Evolutionary conservation across 2,329 filamentous ascomycete genomes (phyloP), one percentile per base, ranked within the genome.

Genomic region (Mycosphaerella sp.): DNA sequence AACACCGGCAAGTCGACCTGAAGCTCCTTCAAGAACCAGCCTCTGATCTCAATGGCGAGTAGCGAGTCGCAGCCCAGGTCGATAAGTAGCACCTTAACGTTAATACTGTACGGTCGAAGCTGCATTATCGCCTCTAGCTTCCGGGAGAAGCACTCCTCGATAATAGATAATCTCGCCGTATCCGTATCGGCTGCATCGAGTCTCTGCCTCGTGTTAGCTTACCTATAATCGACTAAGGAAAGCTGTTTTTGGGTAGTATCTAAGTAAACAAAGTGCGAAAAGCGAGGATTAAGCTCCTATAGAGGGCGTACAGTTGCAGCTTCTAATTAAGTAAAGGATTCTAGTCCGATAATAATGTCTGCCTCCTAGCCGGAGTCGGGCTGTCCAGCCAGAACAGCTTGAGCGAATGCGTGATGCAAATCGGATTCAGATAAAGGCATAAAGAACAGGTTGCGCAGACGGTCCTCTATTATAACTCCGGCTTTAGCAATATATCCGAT

Each of bases 1-100:
- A 41, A 13, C 9, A 41, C 14, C 39, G 39, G 39, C 6, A 41
- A 14, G 13, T 41, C 39, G 13, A 25, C n/a, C 13, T 25, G 16
- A 13, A 76, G 39, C 27, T 72, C 63, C 44, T 73, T 73, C 9
- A 70, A 34, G 47, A 77, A 73, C 75, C 75, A 79, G 3, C 69
- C 60, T 0, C 75, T 69, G 1, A 71, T 50, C 14, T 70, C 67
- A 1, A 71, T 68, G 0, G 69, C 67, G 4, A 69, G 43, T 3
- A 72, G 52, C 1, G 69, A 71, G 49, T 71, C 70, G 7, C 67
- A 41, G 0, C 70, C 64, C 18, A 67, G 62, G 40, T 71, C 66
- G 6, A 54, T 44, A 28, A 53, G 16, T 13, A n/a, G 17, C 32
- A 35, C 21, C 3, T 21, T 21, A 6, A 21, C 21, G 6, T 21